phyloP scores from a whole-genome alignment of 2,329 filamentous ascomycete species.

The Sporothrix brunneoviolacea region DNA sequence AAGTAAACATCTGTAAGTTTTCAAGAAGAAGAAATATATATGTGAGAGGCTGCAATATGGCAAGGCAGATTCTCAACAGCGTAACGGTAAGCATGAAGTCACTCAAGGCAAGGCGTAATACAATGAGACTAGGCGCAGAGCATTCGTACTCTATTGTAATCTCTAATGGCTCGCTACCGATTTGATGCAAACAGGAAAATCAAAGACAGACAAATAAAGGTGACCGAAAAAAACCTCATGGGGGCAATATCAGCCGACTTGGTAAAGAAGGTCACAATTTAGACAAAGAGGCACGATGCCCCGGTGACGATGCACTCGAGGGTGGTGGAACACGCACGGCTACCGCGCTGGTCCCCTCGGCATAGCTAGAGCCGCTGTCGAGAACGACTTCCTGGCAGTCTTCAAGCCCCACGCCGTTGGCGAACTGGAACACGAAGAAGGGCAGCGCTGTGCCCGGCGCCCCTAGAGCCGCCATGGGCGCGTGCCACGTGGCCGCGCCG shows the following conservation, averaged over 20 bases:
- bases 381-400: constrained; percentile 76
- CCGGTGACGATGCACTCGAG: not conserved
- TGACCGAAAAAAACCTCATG: too few species aligned
- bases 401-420: constrained; percentile 72
- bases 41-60: too few species aligned
- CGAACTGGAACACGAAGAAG: constrained; percentile 85
- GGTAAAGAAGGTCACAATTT: not conserved
- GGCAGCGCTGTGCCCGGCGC: constrained; percentile 53
- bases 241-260: not conserved
- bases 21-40: too few species aligned
- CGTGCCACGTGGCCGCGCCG: constrained; percentile 87
- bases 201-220: too few species aligned
- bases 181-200: too few species aligned
- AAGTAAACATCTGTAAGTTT: too few species aligned
- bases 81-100: too few species aligned
- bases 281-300: not conserved
- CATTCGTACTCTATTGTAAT: too few species aligned
- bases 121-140: too few species aligned
- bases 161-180: too few species aligned
- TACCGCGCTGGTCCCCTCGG: constrained; percentile 3
- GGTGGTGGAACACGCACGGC: constrained; percentile 9
- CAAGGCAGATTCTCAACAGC: too few species aligned
- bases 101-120: too few species aligned
- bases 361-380: constrained; percentile 6
- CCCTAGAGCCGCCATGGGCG: constrained; percentile 88